A percentile compares a stretch with the other conserved stretches of the same genome.
These are phyloP conservation scores for Talaromyces adpressus DNA, from an alignment of 495 filamentous ascomycete genomes.

Conservation along the genomic window DNA sequence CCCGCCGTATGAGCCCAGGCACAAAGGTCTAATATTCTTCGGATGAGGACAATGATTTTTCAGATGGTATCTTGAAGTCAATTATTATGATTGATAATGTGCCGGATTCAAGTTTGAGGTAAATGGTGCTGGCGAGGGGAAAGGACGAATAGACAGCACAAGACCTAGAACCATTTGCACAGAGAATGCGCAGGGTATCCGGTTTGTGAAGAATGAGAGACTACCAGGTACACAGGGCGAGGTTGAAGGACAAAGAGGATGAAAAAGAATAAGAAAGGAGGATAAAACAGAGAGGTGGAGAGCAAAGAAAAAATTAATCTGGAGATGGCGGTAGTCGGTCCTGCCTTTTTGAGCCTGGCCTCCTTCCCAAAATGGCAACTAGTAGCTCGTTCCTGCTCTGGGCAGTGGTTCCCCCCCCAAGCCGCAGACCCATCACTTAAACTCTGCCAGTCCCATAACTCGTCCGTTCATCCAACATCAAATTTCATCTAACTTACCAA, in stretches of 20 bases:
- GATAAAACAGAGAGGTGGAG: not conserved
- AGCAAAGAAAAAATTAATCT: slow-evolving; percentile 4
- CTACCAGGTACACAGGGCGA: not conserved
- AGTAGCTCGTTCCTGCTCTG: not conserved
- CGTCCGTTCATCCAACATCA: too few species aligned
- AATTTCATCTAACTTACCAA: too few species aligned
- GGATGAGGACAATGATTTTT: not conserved
- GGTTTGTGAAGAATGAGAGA: not conserved
- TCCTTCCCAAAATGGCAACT: not conserved
- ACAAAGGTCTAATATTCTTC: not conserved
- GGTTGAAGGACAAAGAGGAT: not conserved
- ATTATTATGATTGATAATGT: not conserved
- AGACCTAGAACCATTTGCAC: not conserved
- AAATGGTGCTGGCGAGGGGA: not conserved
- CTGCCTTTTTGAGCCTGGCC: not conserved
- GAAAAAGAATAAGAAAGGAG: not conserved
- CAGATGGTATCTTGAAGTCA: not conserved
- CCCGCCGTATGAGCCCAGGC: not conserved
- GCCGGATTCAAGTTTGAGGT: not conserved
- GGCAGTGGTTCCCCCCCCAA: not conserved
- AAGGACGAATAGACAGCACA: not conserved
- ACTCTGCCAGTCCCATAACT: not conserved
- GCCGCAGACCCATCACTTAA: not conserved
- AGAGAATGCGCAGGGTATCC: not conserved
- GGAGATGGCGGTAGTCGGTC: not conserved